A percentile compares a stretch with the other conserved stretches of the same genome.
Conservation (phyloP, 805 yeast genomes). For the Nakazawaea siamensis region DNA sequence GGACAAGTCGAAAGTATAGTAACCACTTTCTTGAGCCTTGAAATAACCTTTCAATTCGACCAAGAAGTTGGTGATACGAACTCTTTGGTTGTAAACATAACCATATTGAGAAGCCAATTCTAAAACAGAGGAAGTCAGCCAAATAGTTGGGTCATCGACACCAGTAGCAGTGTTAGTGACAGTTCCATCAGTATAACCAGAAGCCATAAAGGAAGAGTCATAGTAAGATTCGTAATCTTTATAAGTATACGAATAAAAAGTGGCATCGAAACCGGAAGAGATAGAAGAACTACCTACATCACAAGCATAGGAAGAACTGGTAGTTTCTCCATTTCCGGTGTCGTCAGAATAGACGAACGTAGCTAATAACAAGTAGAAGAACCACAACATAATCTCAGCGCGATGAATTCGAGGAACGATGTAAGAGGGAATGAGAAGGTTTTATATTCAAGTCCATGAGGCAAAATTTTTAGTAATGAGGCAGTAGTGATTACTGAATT, state of each 20-base stretch:
- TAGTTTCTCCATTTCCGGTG: background rate
- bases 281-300: background rate
- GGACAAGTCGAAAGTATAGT: constrained; percentile 16
- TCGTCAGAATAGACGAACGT: too few relatives aligned
- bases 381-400: too few relatives aligned
- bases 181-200: background rate
- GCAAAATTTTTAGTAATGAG: too few relatives aligned
- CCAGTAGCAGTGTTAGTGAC: background rate
- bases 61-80: background rate
- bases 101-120: background rate
- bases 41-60: constrained; percentile 18
- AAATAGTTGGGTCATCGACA: background rate
- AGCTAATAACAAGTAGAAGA: too few relatives aligned
- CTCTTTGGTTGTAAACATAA: background rate
- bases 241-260: background rate
- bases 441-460: too few relatives aligned
- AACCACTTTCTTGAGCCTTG: constrained; percentile 21
- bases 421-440: too few relatives aligned
- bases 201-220: constrained; percentile 1
- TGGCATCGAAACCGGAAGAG: constrained; percentile 1
- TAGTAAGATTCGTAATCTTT: background rate
- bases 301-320: background rate
- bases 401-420: too few relatives aligned
- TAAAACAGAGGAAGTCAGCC: too few relatives aligned
- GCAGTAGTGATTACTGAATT: too few relatives aligned